Evolutionary conservation across 1,139 yeast species (phyloP), one percentile per base, ranked within the genome.

Genomic region (Pneumocystis sp.): DNA sequence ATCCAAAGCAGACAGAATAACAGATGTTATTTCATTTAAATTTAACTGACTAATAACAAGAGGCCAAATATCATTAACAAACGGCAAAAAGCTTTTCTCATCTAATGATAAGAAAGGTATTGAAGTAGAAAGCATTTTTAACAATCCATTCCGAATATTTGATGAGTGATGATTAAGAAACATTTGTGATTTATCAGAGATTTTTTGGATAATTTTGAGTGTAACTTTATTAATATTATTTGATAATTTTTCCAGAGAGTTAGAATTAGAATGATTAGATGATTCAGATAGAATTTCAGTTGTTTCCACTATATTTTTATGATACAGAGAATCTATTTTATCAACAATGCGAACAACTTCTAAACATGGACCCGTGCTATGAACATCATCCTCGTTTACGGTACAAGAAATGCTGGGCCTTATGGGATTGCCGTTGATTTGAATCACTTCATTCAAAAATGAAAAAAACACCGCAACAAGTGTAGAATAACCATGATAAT

Each of bases 401-500:
- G 66, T 39, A 40, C 61, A 8, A 59, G 64, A 29, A 10, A 35
- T 29, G 6, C 62, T 17, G 6, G 65, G 40, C 63, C 63, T 17
- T 42, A 63, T 61, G 10, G 63, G 65, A 34, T 74, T 73, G 31
- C 76, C 74, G 15, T 86, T 78, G 71, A 86, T 88, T 21, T 76
- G 76, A 1, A 85, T 79, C 1, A 91, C 75, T 21, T 86, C 85
- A 63, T 81, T 82, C 71, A 91, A 88, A 0, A 89, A 86, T 6
- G 81, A 76, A 69, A 91, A 88, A 67, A 89, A 85, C 0, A 90
- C 90, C 67, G 85, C 85, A 63, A 89, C 85, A 31, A 93, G 76
- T 19, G 79, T 77, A 0, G 84, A 77, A 73, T 93, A 91, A 0
- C 95, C 95, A 75, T 91, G 96, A 71, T 86, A 91, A 61, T 85